phyloP scores from a whole-genome alignment of 495 filamentous ascomycete genomes.

The Paragyromitra xinjiangensis region DNA sequence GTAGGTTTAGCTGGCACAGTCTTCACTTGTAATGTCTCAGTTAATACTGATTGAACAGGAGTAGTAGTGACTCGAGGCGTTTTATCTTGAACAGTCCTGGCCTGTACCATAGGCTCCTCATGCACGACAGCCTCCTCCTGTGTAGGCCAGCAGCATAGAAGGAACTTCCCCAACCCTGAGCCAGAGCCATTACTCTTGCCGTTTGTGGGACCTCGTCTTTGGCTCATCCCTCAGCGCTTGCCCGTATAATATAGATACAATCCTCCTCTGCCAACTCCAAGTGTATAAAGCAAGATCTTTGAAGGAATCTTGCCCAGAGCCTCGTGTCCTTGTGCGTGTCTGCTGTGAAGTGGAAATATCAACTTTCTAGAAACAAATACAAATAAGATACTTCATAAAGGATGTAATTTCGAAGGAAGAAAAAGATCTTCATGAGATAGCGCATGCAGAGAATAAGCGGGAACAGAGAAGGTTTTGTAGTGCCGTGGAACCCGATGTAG shows the following conservation, averaged over 20 bases:
- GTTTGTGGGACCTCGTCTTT: not conserved
- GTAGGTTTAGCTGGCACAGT: not conserved
- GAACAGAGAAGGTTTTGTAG: no score
- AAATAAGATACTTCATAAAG: no score
- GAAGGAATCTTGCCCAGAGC: no score
- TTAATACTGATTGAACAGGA: not conserved
- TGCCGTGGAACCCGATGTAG: no score
- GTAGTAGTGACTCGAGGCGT: not conserved
- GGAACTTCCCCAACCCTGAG: not conserved
- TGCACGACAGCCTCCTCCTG: not conserved
- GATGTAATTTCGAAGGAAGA: no score
- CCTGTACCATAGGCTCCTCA: not conserved
- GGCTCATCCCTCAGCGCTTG: not conserved
- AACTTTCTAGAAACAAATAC: no score
- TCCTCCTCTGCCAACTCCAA: no score
- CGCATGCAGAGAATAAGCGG: no score
- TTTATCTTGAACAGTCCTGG: not conserved
- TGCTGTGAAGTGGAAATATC: no score
- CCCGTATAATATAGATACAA: not conserved
- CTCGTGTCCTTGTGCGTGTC: no score
- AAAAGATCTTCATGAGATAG: no score
- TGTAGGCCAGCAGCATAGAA: not conserved
- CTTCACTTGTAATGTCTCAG: not conserved
- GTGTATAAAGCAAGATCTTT: no score
- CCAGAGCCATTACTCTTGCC: not conserved